Conservation (phyloP, 441 rosid species). For the Populus tomentosa region DNA sequence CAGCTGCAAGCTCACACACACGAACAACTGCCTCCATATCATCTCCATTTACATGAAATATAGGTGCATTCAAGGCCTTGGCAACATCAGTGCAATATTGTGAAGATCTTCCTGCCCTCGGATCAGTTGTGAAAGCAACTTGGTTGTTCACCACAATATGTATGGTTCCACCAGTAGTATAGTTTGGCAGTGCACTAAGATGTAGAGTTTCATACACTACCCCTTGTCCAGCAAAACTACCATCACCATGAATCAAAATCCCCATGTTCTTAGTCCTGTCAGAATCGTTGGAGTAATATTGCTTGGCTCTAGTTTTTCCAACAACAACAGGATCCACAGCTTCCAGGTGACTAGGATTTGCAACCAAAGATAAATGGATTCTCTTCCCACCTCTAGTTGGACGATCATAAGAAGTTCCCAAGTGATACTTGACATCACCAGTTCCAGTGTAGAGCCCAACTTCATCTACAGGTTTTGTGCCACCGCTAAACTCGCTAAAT, state of each 20-base stretch:
- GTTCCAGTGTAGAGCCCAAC: slow-evolving; percentile 94
- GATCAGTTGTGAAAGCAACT: slow-evolving; percentile 98
- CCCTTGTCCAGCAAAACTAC: slow-evolving; percentile 98
- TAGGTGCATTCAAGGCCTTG: slow-evolving; percentile 90
- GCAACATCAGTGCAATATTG: slow-evolving; percentile 98
- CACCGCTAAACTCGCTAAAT: slow-evolving; percentile 89
- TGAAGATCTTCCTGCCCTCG: slow-evolving; percentile 84
- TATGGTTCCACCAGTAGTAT: slow-evolving; percentile 91
- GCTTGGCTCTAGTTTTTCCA: slow-evolving; percentile 95
- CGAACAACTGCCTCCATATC: slow-evolving; percentile 96
- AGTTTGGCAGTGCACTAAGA: slow-evolving; percentile 96
- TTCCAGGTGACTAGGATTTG: slow-evolving; percentile 98
- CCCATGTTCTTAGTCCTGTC: slow-evolving; percentile 87
- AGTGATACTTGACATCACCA: slow-evolving; percentile 97
- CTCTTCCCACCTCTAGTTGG: slow-evolving; percentile 96
- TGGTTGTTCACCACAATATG: slow-evolving; percentile 98
- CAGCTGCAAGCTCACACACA: slow-evolving; percentile 94
- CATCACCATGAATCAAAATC: slow-evolving; percentile 92
- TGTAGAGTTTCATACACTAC: slow-evolving; percentile 95
- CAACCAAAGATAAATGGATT: slow-evolving; percentile 91
- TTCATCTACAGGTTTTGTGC: slow-evolving; percentile 84
- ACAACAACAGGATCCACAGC: slow-evolving; percentile 96
- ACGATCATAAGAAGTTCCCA: slow-evolving; percentile 94
- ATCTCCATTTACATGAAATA: slow-evolving; percentile 92
- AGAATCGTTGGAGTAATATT: slow-evolving; percentile 73